Evolutionary conservation across 1,284 basidiomycete species (phyloP).

Genomic region (Ganoderma leucocontextum): DNA sequence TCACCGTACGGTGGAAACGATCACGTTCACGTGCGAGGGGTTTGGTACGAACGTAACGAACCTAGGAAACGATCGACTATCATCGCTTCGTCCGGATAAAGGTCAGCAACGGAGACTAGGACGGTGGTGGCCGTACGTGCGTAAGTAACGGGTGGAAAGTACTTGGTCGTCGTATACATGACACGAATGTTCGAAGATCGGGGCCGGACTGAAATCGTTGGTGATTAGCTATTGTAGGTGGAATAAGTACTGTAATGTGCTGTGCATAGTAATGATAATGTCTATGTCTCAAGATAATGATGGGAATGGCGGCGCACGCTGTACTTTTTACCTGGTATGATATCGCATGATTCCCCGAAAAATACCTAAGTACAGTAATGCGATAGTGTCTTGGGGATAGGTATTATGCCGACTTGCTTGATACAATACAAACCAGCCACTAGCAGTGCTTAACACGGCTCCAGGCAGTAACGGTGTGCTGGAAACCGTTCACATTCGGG

Average conservation of each 20-base stretch:
- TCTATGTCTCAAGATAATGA: neutral
- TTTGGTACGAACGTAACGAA: too few species aligned
- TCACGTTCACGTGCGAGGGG: too few species aligned
- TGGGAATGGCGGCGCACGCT: neutral
- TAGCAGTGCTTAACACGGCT: constrained; percentile 36
- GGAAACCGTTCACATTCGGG: constrained; percentile 66
- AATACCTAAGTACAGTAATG: neutral
- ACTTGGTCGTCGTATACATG: too few species aligned
- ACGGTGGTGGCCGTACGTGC: too few species aligned
- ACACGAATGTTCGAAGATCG: too few species aligned
- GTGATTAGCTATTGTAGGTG: neutral
- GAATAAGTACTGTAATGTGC: neutral
- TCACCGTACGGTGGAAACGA: too few species aligned
- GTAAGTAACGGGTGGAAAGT: too few species aligned
- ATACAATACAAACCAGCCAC: neutral
- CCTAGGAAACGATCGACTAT: too few species aligned
- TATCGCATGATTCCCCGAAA: neutral
- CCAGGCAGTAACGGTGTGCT: constrained; percentile 69
- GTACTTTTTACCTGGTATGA: neutral
- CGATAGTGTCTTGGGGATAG: too few species aligned
- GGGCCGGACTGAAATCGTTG: neutral
- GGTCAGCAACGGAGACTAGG: too few species aligned
- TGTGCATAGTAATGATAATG: neutral
- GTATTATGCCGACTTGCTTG: neutral
- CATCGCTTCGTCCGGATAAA: too few species aligned